Conservation (phyloP, 495 filamentous ascomycete genomes). For the Tuber aestivum region DNA sequence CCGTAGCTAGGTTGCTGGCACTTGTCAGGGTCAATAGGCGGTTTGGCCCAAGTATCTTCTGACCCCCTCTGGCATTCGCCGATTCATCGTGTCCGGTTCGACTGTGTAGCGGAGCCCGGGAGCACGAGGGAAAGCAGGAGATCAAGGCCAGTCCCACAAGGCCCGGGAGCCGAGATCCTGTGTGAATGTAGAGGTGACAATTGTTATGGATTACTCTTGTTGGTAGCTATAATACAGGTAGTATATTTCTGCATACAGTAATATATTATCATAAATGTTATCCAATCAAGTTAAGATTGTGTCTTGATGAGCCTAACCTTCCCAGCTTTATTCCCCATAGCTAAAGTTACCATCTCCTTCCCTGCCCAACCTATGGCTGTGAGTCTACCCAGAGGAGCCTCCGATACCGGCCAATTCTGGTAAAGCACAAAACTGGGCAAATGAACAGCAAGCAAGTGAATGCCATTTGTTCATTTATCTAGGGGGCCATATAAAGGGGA, state of each 20-base stretch:
- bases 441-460: slow-evolving; percentile 65
- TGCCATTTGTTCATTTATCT: slow-evolving; percentile 1
- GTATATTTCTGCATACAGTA: too few relatives aligned
- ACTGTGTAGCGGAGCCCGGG: too few relatives aligned
- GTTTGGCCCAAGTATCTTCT: too few relatives aligned
- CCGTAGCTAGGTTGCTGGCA: too few relatives aligned
- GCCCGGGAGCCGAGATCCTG: slow-evolving; percentile 46
- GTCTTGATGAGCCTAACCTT: slow-evolving; percentile 86
- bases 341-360: slow-evolving; percentile 60
- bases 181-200: too few relatives aligned
- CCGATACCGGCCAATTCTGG: slow-evolving; percentile 88
- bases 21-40: too few relatives aligned
- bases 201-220: too few relatives aligned
- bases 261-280: too few relatives aligned
- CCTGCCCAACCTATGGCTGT: slow-evolving; percentile 71
- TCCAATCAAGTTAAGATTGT: slow-evolving; percentile 43
- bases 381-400: slow-evolving; percentile 81
- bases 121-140: slow-evolving; percentile 85
- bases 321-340: slow-evolving; percentile 79
- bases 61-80: too few relatives aligned
- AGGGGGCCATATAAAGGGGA: neutral
- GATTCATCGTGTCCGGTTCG: too few relatives aligned
- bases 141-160: slow-evolving; percentile 70
- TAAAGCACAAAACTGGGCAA: slow-evolving; percentile 88
- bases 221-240: too few relatives aligned